phyloP scores from a whole-genome alignment of 148 eudicot genomes.

The Vaccinium darrowii region DNA sequence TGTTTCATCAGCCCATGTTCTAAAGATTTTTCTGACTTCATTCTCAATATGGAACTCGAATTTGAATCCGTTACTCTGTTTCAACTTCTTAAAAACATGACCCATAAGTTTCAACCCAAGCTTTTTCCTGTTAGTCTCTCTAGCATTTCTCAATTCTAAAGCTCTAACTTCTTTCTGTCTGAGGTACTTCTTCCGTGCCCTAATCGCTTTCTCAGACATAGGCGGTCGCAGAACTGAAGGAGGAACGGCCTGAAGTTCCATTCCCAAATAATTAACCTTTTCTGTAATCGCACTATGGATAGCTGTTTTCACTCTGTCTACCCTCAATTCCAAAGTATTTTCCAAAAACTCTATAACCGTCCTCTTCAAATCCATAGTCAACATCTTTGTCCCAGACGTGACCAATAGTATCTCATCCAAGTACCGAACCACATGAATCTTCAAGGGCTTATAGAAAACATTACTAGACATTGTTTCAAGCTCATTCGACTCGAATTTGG shows the following conservation, averaged over 20 bases:
- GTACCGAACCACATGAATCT: conserved; percentile 81
- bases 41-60: conserved; percentile 68
- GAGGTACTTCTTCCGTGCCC: conserved; percentile 80
- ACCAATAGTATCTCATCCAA: conserved; percentile 78
- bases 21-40: conserved; percentile 69
- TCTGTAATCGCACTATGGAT: conserved; percentile 89
- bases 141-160: conserved; percentile 63
- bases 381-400: conserved; percentile 68
- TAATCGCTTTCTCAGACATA: conserved; percentile 70
- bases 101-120: conserved; percentile 73
- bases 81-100: conserved; percentile 76
- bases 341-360: conserved; percentile 51
- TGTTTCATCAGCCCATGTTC: conserved; percentile 76
- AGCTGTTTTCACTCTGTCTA: conserved; percentile 54
- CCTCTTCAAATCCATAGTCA: conserved; percentile 73
- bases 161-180: conserved; percentile 81
- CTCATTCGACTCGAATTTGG: conserved; percentile 35
- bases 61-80: conserved; percentile 54
- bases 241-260: conserved; percentile 83
- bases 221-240: conserved; percentile 77
- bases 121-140: conserved; percentile 75
- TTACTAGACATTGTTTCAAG: conserved; percentile 22
- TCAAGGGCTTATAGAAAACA: conserved; percentile 62
- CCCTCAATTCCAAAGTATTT: conserved; percentile 58
- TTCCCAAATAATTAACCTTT: conserved; percentile 78